Base-by-base conservation (phyloP, 768 basidiomycete genomes). In the Termitomyces sp. region DNA sequence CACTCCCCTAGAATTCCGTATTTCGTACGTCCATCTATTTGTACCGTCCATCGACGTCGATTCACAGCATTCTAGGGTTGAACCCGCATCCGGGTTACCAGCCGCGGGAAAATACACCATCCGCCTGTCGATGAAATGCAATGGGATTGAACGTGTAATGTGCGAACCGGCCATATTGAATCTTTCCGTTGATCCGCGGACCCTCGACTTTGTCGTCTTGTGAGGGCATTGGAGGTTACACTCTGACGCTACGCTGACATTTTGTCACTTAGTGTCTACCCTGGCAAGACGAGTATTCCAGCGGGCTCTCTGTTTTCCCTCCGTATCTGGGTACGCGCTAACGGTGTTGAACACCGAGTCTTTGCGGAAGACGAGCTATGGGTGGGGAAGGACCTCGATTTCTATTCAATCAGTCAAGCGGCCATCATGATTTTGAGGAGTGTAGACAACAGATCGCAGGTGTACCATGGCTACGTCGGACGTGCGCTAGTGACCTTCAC, bases 331-430 rank as follows among this genome's bases (percentile, higher is more conserved):
- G 71, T 88, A 45, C 76, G 82, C 14, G 76, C 76, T 6, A 78
- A 78, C 33, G 76, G 73, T n/a, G 69, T 83, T 38, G 83, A 87
- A 56, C 87, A 86, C 59, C 79, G 84, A 36, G 56, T 88, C 45
- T 88, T 88, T 63, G 77, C 78, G 36, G 82, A 83, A 20, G 83
- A 85, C 62, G 82, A 85, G 28, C 65, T 88, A 28, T 87, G 85
- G 84, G 70, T 87, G 13, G 86, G 83, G 18, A 82, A 75, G 64
- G 85, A 88, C 64, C 83, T 83, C 5, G 84, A 88, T 64, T 87
- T 88, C 65, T 68, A 72, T 45, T 72, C 79, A 2, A 80, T 88
- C 44, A 70, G 73, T 20, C 79, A 86, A 46, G 84, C 82, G 10
- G 79, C 80, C 1, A 82, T 84, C 63, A 81, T 84, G 42, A 67